Percentiles rank a stretch among this genome's conserved stretches.
Conservation (phyloP, 2,329 filamentous ascomycete species). For the Clonostachys rhizophaga region DNA sequence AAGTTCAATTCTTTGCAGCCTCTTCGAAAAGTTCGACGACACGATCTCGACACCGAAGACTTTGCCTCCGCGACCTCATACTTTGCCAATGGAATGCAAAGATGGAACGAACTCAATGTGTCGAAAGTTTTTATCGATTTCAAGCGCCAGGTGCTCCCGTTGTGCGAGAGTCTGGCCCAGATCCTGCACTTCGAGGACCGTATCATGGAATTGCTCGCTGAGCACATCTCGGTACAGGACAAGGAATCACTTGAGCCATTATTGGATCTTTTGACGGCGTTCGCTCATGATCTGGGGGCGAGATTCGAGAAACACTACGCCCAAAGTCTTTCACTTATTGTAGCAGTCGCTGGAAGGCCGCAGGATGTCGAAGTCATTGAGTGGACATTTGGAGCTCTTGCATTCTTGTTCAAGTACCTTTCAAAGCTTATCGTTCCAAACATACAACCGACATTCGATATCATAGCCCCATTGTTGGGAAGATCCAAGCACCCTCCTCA, state of each 20-base stretch:
- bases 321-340: conserved; percentile 68
- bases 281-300: conserved; percentile 87
- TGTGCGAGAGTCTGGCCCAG: conserved; percentile 87
- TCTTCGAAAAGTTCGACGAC: conserved; percentile 79
- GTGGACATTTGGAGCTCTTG: conserved; percentile 92
- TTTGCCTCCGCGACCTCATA: conserved; percentile 77
- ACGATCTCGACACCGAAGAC: conserved; percentile 78
- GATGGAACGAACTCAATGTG: conserved; percentile 90
- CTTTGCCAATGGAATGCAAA: conserved; percentile 75
- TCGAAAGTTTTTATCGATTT: conserved; percentile 78
- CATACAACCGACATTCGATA: conserved; percentile 75
- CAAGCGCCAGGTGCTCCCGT: conserved; percentile 65
- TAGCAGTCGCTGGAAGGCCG: conserved; percentile 71
- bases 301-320: conserved; percentile 88
- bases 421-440: conserved; percentile 83
- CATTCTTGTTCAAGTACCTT: conserved; percentile 96
- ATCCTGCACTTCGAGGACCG: conserved; percentile 85
- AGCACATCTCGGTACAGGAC: conserved; percentile 74
- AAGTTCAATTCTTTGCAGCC: conserved; percentile 89
- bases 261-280: conserved; percentile 81
- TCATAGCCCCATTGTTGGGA: conserved; percentile 80
- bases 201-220: conserved; percentile 73
- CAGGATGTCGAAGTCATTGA: conserved; percentile 87
- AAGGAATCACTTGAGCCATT: conserved; percentile 80
- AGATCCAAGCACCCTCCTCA: conserved; percentile 78